phyloP scores from a whole-genome alignment of 345 rosid genomes.

The Salix koriyanagi region DNA sequence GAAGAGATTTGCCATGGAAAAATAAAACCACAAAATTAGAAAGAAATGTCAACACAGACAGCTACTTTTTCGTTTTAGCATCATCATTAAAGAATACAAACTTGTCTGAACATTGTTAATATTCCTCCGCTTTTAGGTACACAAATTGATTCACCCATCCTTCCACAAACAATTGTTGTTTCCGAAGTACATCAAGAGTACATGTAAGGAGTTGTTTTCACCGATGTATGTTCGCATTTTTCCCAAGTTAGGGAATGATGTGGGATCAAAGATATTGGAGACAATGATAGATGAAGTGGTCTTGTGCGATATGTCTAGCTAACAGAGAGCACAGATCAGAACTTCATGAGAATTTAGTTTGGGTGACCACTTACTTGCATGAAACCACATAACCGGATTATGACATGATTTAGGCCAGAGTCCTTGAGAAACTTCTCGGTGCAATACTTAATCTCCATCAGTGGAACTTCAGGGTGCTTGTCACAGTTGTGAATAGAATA shows the following conservation, averaged over 20 bases:
- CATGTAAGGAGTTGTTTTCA: no score
- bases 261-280: not conserved
- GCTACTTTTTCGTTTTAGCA: no score
- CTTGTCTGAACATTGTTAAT: no score
- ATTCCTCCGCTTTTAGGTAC: no score
- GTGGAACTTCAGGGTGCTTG: slow-evolving; percentile 95
- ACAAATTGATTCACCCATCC: no score
- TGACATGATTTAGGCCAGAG: slow-evolving; percentile 61
- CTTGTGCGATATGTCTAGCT: not conserved
- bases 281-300: not conserved
- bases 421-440: slow-evolving; percentile 85
- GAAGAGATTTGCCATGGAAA: not conserved
- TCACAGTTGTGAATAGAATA: slow-evolving; percentile 96
- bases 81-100: no score
- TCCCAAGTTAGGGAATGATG: not conserved
- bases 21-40: not conserved
- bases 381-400: slow-evolving; percentile 83
- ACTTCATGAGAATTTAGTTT: not conserved
- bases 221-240: no score
- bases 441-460: slow-evolving; percentile 95
- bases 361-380: slow-evolving; percentile 64
- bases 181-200: no score
- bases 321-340: not conserved
- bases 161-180: no score
- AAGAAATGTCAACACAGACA: not conserved